phyloP scores from a whole-genome alignment of 331 rosid species.

The Malus hybrid region DNA sequence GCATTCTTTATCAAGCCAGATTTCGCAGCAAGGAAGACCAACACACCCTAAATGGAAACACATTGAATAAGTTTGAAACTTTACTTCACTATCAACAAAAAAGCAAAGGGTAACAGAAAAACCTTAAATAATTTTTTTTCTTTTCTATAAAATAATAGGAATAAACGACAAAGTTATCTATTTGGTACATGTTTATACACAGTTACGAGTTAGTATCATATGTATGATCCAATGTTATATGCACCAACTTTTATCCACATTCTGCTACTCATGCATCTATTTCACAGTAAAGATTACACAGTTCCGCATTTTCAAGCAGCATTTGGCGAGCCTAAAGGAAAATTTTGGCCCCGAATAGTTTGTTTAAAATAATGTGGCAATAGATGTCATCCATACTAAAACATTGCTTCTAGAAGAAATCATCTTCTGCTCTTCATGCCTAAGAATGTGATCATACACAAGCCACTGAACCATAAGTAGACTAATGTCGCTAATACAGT shows the following conservation, averaged over 20 bases:
- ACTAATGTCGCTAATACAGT: neutral
- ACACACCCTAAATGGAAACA: conserved; percentile 63
- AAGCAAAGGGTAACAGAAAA: neutral
- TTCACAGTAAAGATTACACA: neutral
- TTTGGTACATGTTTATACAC: neutral
- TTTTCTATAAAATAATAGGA: neutral
- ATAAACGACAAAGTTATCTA: neutral
- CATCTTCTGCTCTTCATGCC: conserved; percentile 8
- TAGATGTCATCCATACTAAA: neutral
- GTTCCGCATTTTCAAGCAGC: neutral
- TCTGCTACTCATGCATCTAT: neutral
- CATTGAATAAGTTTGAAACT: neutral
- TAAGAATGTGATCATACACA: conserved; percentile 1
- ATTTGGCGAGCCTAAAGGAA: neutral
- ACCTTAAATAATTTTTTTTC: neutral
- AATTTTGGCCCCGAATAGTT: neutral
- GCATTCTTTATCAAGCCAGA: conserved; percentile 68
- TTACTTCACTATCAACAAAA: neutral
- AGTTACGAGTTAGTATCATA: neutral
- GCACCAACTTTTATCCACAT: neutral
- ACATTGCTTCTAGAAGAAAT: neutral
- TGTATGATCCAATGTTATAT: neutral
- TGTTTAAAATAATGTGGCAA: neutral
- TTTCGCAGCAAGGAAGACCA: conserved; percentile 96
- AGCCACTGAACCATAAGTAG: neutral